These are phyloP conservation scores for Nicotiana rustica DNA, from an alignment of 305 asterid species.

Conservation along the genomic window DNA sequence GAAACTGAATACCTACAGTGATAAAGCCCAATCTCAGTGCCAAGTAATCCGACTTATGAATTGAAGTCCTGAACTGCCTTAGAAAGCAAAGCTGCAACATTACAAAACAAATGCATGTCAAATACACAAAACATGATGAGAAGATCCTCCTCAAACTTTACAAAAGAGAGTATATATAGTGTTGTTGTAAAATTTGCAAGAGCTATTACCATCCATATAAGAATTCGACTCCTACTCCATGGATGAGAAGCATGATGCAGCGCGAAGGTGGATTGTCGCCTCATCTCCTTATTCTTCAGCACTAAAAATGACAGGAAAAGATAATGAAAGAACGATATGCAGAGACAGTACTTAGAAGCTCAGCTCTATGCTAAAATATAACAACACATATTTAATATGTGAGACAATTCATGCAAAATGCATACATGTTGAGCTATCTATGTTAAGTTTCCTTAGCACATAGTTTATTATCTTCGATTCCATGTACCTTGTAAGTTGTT, in stretches of 20 bases:
- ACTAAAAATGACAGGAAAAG: slow-evolving; percentile 29
- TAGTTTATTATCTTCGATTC: slow-evolving; percentile 12
- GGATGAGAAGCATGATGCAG: slow-evolving; percentile 92
- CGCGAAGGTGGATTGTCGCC: slow-evolving; percentile 82
- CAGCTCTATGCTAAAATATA: background rate
- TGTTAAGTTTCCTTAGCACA: slow-evolving; percentile 12
- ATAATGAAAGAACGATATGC: background rate
- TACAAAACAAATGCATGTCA: slow-evolving; percentile 15
- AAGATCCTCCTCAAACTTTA: background rate
- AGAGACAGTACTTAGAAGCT: background rate
- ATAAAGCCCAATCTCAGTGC: slow-evolving; percentile 92
- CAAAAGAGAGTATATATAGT: background rate
- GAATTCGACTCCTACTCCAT: slow-evolving; percentile 80
- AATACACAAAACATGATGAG: background rate
- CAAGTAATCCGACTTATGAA: slow-evolving; percentile 75
- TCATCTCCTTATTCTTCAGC: slow-evolving; percentile 77
- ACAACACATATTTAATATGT: background rate
- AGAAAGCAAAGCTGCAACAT: slow-evolving; percentile 87
- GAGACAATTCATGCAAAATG: background rate
- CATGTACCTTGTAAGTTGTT: slow-evolving; percentile 59
- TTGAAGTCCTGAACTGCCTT: slow-evolving; percentile 76
- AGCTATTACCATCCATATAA: slow-evolving; percentile 85
- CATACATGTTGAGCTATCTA: background rate
- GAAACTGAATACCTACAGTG: slow-evolving; percentile 69
- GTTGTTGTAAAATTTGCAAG: background rate